phyloP scores from a whole-genome alignment of 257 asterid species.

The Scutellaria galericulata region DNA sequence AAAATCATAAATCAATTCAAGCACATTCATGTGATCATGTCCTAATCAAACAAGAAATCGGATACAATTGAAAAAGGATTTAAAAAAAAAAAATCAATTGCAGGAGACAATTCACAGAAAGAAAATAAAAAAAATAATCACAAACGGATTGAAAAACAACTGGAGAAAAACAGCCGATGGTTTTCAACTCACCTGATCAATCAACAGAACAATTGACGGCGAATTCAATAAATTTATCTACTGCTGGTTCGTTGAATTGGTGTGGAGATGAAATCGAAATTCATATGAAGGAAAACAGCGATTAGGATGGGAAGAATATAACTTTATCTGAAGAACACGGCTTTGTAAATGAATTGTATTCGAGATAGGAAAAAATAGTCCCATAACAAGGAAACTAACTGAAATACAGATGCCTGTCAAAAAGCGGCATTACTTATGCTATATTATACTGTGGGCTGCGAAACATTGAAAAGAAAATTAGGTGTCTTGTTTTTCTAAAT shows the following conservation, averaged over 20 bases:
- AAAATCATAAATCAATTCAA: neutral
- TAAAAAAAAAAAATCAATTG: neutral
- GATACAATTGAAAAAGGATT: neutral
- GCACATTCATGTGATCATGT: neutral
- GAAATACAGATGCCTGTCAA: too few relatives aligned
- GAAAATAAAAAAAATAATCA: neutral
- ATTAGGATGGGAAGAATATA: slow-evolving; percentile 1
- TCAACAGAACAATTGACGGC: neutral
- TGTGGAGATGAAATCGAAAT: slow-evolving; percentile 18
- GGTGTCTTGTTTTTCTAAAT: too few relatives aligned
- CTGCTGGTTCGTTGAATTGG: slow-evolving; percentile 10
- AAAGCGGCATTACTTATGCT: too few relatives aligned
- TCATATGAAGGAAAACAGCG: neutral
- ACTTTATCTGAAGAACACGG: too few relatives aligned
- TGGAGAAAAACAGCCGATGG: neutral
- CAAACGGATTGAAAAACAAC: slow-evolving; percentile 10
- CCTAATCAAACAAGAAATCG: too few relatives aligned
- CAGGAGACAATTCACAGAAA: neutral
- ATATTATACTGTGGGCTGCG: too few relatives aligned
- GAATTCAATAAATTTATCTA: slow-evolving; percentile 16
- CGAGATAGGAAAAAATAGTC: too few relatives aligned
- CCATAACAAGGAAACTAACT: too few relatives aligned
- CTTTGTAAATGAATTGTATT: too few relatives aligned
- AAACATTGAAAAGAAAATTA: too few relatives aligned
- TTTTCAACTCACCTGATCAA: slow-evolving; percentile 26